A percentile compares a stretch with the other conserved stretches of the same genome.
These are phyloP conservation scores for Fusarium avenaceum DNA, from an alignment of 2,329 filamentous ascomycete species.

Conservation along the genomic window DNA sequence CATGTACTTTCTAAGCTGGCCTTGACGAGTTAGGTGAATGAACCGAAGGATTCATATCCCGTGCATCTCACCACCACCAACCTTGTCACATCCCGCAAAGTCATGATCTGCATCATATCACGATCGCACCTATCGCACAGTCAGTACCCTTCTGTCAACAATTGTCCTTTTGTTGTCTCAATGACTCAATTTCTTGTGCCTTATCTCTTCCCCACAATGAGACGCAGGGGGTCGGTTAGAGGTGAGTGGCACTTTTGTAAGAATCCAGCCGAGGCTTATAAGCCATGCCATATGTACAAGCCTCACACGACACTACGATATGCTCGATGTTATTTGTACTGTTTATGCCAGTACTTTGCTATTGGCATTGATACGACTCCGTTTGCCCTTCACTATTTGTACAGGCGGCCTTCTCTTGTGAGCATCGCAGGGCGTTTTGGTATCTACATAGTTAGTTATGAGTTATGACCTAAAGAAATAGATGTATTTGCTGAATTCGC, in stretches of 20 bases:
- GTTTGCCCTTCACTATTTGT: background rate
- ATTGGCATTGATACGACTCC: background rate
- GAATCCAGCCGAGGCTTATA: background rate
- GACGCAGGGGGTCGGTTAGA: slow-evolving; percentile 5
- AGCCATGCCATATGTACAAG: background rate
- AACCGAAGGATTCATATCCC: slow-evolving; percentile 3
- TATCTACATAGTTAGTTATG: slow-evolving; percentile 7
- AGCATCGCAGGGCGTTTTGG: slow-evolving; percentile 41
- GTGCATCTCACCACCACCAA: slow-evolving; percentile 3
- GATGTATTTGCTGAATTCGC: slow-evolving; percentile 20
- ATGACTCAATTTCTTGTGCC: slow-evolving; percentile 4
- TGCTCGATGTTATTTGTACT: background rate
- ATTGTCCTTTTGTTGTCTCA: slow-evolving; percentile 2
- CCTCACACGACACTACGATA: background rate
- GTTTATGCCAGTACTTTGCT: background rate
- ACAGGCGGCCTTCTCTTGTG: background rate
- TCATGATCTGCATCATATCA: slow-evolving; percentile 23
- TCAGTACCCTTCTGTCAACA: slow-evolving; percentile 1
- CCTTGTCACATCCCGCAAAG: slow-evolving; percentile 12
- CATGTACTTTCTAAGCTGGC: background rate
- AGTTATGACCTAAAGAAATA: slow-evolving; percentile 9
- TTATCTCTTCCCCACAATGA: background rate
- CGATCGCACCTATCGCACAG: slow-evolving; percentile 12
- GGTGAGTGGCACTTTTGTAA: slow-evolving; percentile 14
- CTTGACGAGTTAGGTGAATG: background rate